Base-by-base conservation (phyloP, 108 stramenopile genomes). In the Pseudonitzschia delicatissima region DNA sequence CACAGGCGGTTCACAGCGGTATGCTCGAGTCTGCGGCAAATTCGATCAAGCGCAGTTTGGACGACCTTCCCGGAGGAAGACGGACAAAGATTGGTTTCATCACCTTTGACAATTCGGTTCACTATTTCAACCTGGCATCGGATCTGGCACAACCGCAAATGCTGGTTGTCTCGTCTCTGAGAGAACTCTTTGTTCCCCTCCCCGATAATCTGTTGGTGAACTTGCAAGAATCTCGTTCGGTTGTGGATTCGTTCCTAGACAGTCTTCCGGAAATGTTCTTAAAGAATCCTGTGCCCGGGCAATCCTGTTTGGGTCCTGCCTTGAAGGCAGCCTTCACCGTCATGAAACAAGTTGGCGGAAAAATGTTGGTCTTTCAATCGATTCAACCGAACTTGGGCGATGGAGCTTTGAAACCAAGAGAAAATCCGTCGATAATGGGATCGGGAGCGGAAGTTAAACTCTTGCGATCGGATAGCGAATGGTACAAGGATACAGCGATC, bases 151-250 rank as follows among this genome's bases (percentile, higher is more conserved):
- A 81, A 72, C 97, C 99, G 0, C 95, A 97, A 71, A 96, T 98
- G 96, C 66, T 97, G 75, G 95, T 96, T 32, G 96, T 99, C 57
- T 75, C 91, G 7, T 97, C 98, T 78, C 72, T 97, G 60, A 84
- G 84, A 29, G 96, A 99, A 36, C 79, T 96, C 17, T 98, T 98
- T 78, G 82, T 98, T 50, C 99, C 99, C 1, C 72, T 83, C 12
- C 97, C 97, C 9, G 97, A 98, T 63, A 91, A 98, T 84, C 79
- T 99, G 20, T 70, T 99, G 49, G 99, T 98, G 13, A 97, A 98
- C 76, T 75, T 98, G 51, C 66, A 81, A 25, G 99, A 99, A 59
- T 82, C 81, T 40, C 76, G 97, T 6, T 68, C 69, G 5, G 92
- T 93, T 25, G 74, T 99, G 8, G 97, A 98, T 25, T 36, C 79